A percentile compares a stretch with the other conserved stretches of the same genome.
phyloP scores from a whole-genome alignment of 2,329 filamentous ascomycete genomes.

The Penicillium sp. region DNA sequence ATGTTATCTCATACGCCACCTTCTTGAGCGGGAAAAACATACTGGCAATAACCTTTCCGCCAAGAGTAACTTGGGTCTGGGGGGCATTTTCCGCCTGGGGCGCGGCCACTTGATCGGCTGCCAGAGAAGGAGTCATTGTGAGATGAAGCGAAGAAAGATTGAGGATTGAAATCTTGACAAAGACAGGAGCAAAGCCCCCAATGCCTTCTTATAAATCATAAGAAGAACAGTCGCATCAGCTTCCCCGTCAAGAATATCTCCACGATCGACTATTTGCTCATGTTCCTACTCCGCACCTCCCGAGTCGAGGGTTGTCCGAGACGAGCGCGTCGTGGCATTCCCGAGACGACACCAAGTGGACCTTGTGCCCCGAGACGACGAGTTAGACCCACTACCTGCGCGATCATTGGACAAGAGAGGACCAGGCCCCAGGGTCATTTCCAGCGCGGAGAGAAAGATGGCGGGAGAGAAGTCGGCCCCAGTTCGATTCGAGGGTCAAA shows the following conservation, averaged over 20 bases:
- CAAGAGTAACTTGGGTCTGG: constrained; percentile 32
- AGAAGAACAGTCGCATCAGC: background rate
- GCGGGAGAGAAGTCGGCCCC: no score
- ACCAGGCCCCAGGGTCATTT: no score
- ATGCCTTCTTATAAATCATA: background rate
- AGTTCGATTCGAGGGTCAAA: no score
- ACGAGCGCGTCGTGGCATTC: background rate
- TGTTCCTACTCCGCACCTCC: no score
- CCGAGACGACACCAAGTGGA: background rate
- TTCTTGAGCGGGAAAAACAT: constrained; percentile 1
- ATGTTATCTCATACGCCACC: no score
- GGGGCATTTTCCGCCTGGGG: constrained; percentile 1
- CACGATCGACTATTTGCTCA: background rate
- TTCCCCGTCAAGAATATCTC: background rate
- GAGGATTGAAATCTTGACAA: no score
- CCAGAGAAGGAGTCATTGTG: constrained; percentile 6
- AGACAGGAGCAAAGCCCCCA: no score
- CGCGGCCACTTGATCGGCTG: background rate
- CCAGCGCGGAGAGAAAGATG: no score
- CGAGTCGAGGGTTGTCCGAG: background rate
- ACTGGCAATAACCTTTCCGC: constrained; percentile 38
- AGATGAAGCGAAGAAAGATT: background rate
- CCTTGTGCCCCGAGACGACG: background rate
- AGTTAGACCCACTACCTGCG: background rate
- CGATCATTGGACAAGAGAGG: background rate